These are phyloP conservation scores for Hemileccinum impolitum DNA, from an alignment of 768 basidiomycete species.

Conservation along the genomic window DNA sequence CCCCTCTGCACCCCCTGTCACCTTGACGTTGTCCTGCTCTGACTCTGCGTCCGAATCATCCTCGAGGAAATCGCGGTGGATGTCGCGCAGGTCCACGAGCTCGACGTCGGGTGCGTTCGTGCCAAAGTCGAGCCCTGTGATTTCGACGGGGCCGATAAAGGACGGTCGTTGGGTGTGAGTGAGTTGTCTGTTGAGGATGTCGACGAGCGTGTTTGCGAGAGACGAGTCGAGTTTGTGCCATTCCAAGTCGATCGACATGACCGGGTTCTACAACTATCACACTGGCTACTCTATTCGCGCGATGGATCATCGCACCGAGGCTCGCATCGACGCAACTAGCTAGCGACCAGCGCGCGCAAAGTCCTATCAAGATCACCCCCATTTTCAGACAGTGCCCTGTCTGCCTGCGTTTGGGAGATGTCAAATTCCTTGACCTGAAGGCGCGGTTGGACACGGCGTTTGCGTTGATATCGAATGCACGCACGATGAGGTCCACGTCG, in stretches of 20 bases:
- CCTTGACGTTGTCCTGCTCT: slow-evolving; percentile 40
- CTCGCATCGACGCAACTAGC: slow-evolving; percentile 7
- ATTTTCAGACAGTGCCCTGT: slow-evolving; percentile 29
- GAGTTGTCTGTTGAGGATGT: slow-evolving; percentile 78
- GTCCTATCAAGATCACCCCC: slow-evolving; percentile 29
- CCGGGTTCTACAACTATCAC: no score
- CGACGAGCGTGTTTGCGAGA: slow-evolving; percentile 65
- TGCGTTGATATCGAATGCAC: slow-evolving; percentile 5
- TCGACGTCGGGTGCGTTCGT: slow-evolving; percentile 79
- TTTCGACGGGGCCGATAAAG: slow-evolving; percentile 89
- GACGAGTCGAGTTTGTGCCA: slow-evolving; percentile 80
- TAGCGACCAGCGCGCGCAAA: slow-evolving; percentile 25
- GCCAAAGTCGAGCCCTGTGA: slow-evolving; percentile 88
- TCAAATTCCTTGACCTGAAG: slow-evolving; percentile 30
- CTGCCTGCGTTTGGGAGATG: slow-evolving; percentile 26
- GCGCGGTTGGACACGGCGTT: slow-evolving; percentile 1
- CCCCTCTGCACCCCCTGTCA: slow-evolving; percentile 50
- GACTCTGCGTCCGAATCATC: slow-evolving; percentile 44
- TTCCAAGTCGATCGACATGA: slow-evolving; percentile 94
- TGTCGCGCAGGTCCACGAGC: slow-evolving; percentile 88
- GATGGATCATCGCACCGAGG: no score
- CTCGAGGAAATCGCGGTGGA: slow-evolving; percentile 92
- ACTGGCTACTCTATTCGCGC: no score
- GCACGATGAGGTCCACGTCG: slow-evolving; percentile 27
- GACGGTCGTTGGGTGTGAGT: slow-evolving; percentile 71